A percentile compares a stretch with the other conserved stretches of the same genome.
Conservation (phyloP, 352 stramenopile species). For the Elongisporangium undulatum region DNA sequence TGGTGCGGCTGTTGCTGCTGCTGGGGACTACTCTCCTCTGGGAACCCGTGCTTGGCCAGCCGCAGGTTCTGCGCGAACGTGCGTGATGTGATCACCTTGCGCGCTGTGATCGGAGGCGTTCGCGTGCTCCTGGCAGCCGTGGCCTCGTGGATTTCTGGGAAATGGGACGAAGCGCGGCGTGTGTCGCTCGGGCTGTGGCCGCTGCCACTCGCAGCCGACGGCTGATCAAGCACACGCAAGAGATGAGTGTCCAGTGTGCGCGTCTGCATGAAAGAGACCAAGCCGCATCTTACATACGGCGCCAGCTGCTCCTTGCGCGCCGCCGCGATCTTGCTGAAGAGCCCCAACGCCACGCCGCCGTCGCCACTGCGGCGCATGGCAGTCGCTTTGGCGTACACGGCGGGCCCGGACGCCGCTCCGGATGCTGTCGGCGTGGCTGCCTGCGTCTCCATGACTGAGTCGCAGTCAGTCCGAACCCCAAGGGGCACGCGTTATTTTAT, state of each 20-base stretch:
- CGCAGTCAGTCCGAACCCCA: no score
- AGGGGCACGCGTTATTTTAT: background rate
- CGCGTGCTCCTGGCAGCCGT: slow-evolving; percentile 11
- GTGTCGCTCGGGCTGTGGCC: background rate
- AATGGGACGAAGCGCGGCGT: slow-evolving; percentile 19
- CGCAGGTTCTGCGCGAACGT: slow-evolving; percentile 38
- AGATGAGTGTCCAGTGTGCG: background rate
- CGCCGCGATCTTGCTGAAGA: slow-evolving; percentile 76
- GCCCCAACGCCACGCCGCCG: slow-evolving; percentile 48
- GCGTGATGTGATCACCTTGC: slow-evolving; percentile 27
- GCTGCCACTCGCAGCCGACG: background rate
- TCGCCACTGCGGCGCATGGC: slow-evolving; percentile 5
- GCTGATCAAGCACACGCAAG: background rate
- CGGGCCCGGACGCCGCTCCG: background rate
- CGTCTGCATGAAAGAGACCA: background rate
- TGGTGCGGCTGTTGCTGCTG: background rate
- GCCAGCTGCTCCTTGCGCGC: slow-evolving; percentile 65
- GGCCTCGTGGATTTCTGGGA: slow-evolving; percentile 48
- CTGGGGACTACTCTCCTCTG: slow-evolving; percentile 17
- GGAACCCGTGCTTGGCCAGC: slow-evolving; percentile 36
- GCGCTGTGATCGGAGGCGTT: slow-evolving; percentile 14
- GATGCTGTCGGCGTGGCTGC: background rate
- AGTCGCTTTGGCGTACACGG: background rate
- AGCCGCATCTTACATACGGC: slow-evolving; percentile 24
- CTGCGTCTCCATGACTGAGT: slow-evolving; percentile 1